Conservation (phyloP, 805 yeast genomes). For the Pichia californica region DNA sequence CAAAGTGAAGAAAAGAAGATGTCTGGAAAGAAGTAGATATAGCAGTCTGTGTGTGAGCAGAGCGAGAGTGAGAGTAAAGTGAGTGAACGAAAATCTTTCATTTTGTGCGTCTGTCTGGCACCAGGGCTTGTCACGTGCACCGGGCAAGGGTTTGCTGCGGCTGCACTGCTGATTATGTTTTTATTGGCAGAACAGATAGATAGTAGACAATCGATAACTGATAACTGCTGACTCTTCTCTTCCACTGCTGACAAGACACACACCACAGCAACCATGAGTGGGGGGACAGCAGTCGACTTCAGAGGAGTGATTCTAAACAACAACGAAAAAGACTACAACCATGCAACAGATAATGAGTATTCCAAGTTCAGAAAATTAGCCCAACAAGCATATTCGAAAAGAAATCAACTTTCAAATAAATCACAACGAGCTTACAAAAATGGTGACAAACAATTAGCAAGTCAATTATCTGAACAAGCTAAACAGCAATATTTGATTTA, state of each 20-base stretch:
- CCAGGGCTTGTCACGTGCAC: too few relatives aligned
- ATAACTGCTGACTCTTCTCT: too few relatives aligned
- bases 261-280: too few relatives aligned
- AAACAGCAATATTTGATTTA: constrained; percentile 54
- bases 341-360: constrained; percentile 63
- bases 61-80: too few relatives aligned
- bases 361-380: constrained; percentile 61
- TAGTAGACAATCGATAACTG: too few relatives aligned
- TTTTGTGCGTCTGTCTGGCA: background rate
- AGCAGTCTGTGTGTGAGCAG: background rate
- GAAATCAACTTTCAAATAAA: constrained; percentile 48
- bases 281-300: constrained; percentile 15
- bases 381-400: constrained; percentile 52
- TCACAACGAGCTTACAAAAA: constrained; percentile 72
- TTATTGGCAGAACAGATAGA: background rate
- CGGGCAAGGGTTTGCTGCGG: too few relatives aligned
- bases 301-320: constrained; percentile 23
- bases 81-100: too few relatives aligned
- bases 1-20: too few relatives aligned
- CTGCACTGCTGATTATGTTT: too few relatives aligned
- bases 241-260: too few relatives aligned
- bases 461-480: constrained; percentile 62
- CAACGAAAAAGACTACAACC: constrained; percentile 52
- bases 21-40: background rate
- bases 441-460: constrained; percentile 73